These are phyloP conservation scores for Blakeslea trispora DNA, from an alignment of 371 early-diverging fungal genomes.

Conservation along the genomic window DNA sequence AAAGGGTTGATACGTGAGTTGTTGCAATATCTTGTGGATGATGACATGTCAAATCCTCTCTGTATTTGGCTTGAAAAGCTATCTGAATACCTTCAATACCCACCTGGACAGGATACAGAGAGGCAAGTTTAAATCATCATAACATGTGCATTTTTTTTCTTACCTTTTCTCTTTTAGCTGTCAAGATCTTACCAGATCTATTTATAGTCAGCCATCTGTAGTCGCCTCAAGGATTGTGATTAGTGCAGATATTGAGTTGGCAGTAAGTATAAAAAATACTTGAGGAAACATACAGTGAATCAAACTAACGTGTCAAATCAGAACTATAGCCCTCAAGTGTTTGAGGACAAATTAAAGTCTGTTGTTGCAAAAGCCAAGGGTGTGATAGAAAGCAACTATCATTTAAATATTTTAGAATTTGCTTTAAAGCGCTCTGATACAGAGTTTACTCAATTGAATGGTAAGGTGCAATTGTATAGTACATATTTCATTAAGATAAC, in stretches of 20 bases:
- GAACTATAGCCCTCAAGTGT: constrained; percentile 5
- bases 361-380: constrained; percentile 1
- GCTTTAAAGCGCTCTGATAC: constrained; percentile 6
- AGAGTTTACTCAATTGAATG: neutral
- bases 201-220: constrained; percentile 14
- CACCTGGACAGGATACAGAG: neutral
- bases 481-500: neutral
- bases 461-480: neutral
- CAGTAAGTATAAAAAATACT: constrained; percentile 3
- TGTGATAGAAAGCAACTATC: neutral
- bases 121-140: neutral
- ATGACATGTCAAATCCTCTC: constrained; percentile 10
- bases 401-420: neutral
- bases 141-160: neutral
- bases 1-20: constrained; percentile 17
- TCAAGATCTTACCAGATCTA: constrained; percentile 4
- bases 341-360: neutral
- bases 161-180: neutral
- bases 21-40: constrained; percentile 22
- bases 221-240: constrained; percentile 18
- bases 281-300: too few species aligned
- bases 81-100: neutral
- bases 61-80: constrained; percentile 15
- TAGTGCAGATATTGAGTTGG: constrained; percentile 19
- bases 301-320: neutral